Conservation (phyloP, 2,329 filamentous ascomycete species). For the Sporothrix globosa region DNA sequence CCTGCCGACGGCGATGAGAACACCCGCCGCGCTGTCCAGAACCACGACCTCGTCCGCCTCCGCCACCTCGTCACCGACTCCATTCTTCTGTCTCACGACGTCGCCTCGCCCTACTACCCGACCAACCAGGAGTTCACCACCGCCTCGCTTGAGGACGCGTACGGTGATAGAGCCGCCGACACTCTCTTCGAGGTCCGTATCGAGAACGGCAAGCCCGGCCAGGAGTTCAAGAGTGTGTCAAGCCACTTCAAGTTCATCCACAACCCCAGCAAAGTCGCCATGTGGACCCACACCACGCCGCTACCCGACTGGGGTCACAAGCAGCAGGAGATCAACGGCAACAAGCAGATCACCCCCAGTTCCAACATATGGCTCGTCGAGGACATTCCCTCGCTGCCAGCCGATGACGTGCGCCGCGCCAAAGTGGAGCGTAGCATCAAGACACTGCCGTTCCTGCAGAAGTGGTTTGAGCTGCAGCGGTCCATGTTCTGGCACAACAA, state of each 20-base stretch:
- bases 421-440: slow-evolving; percentile 81
- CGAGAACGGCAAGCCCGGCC: slow-evolving; percentile 77
- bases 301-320: slow-evolving; percentile 98
- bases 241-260: slow-evolving; percentile 97
- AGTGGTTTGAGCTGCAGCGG: slow-evolving; percentile 94
- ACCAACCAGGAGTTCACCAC: slow-evolving; percentile 99
- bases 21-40: slow-evolving; percentile 68
- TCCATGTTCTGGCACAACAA: slow-evolving; percentile 99
- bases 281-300: slow-evolving; percentile 97
- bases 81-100: slow-evolving; percentile 89
- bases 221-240: slow-evolving; percentile 87
- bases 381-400: slow-evolving; percentile 78
- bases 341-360: slow-evolving; percentile 87
- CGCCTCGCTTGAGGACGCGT: slow-evolving; percentile 70
- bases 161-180: slow-evolving; percentile 77
- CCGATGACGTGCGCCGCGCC: slow-evolving; percentile 70
- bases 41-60: slow-evolving; percentile 84
- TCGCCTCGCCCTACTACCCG: slow-evolving; percentile 92
- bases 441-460: slow-evolving; percentile 81
- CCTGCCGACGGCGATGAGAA: slow-evolving; percentile 64
- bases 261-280: slow-evolving; percentile 90
- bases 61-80: slow-evolving; percentile 85
- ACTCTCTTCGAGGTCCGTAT: slow-evolving; percentile 92
- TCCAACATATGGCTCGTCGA: slow-evolving; percentile 96
- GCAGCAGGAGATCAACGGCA: slow-evolving; percentile 98